Conservation (phyloP, 2,329 filamentous ascomycete genomes). For the Ceratocystis smalleyi region DNA sequence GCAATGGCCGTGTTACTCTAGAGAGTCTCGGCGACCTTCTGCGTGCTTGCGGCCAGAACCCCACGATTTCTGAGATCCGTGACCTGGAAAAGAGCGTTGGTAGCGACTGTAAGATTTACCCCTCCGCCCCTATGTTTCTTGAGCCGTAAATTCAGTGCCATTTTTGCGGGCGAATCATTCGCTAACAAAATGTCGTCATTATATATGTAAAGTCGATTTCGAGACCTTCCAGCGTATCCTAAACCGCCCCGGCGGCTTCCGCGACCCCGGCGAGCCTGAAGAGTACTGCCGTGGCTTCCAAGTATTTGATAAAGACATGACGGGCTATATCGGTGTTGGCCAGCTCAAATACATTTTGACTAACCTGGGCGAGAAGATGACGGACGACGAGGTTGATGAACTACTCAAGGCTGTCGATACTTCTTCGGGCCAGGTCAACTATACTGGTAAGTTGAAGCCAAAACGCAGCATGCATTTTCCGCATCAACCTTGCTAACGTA, state of each 20-base stretch:
- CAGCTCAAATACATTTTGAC: conserved; percentile 97
- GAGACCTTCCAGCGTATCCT: conserved; percentile 93
- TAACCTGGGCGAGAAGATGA: conserved; percentile 98
- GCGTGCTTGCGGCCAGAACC: conserved; percentile 94
- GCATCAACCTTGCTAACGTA: conserved; percentile 9
- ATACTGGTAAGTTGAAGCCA: conserved; percentile 53
- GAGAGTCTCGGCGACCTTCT: conserved; percentile 84
- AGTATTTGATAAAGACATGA: conserved; percentile 98
- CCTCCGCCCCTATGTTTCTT: background rate
- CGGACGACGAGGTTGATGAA: conserved; percentile 96
- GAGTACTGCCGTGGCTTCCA: conserved; percentile 98
- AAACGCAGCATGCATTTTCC: background rate
- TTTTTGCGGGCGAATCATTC: background rate
- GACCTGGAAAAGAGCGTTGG: conserved; percentile 85
- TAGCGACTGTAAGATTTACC: conserved; percentile 61
- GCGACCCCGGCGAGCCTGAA: conserved; percentile 91
- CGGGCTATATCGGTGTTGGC: conserved; percentile 91
- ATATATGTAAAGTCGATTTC: conserved; percentile 61
- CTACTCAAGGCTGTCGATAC: conserved; percentile 96
- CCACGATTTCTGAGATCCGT: conserved; percentile 79
- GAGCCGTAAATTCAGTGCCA: background rate
- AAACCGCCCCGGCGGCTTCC: conserved; percentile 94
- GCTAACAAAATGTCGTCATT: background rate
- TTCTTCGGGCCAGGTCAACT: conserved; percentile 92
- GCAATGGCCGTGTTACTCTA: conserved; percentile 77